Evolutionary conservation across 129 eudicot genomes (phyloP).

Genomic region (Cynara cardunculus): DNA sequence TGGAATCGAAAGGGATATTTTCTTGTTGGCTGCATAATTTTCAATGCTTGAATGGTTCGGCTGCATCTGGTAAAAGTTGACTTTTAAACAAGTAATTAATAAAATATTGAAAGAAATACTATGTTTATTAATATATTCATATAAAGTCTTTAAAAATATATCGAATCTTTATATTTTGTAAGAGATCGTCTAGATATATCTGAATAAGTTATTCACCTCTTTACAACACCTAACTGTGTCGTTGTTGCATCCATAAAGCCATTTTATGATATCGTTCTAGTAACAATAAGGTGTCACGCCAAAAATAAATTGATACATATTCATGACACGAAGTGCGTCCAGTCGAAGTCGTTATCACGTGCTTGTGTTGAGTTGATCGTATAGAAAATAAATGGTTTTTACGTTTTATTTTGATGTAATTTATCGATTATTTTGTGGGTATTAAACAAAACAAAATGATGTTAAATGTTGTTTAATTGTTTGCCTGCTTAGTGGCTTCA

Average conservation of each 20-base stretch:
- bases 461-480: background rate
- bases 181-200: background rate
- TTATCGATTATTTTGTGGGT: background rate
- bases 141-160: background rate
- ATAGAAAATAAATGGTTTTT: background rate
- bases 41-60: background rate
- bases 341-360: background rate
- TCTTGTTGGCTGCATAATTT: background rate
- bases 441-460: background rate
- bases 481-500: background rate
- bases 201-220: background rate
- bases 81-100: background rate
- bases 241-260: background rate
- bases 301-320: background rate
- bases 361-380: background rate
- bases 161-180: no score
- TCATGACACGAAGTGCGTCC: background rate
- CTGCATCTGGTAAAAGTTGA: background rate
- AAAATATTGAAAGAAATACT: background rate
- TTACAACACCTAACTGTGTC: background rate
- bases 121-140: no score
- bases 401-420: background rate
- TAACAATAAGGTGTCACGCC: background rate
- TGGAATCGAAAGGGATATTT: background rate
- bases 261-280: background rate